Base-by-base conservation (phyloP, 2,329 filamentous ascomycete genomes). In the Talaromyces funiculosus region DNA sequence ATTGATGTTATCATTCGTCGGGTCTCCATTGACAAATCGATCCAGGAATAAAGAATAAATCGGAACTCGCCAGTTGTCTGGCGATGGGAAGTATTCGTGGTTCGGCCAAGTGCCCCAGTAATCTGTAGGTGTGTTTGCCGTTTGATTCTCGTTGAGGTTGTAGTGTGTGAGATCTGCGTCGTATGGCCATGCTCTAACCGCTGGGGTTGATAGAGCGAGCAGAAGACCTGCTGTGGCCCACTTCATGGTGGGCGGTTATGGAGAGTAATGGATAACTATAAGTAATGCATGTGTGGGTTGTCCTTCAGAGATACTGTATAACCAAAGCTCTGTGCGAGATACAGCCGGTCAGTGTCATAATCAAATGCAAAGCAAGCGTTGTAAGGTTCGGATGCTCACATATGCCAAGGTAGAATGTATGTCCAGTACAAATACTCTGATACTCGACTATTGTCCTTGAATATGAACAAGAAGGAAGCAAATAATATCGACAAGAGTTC, bases 31-130 rank as follows among this genome's bases (percentile, higher is more conserved):
- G 43, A 86, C 84, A 66, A 83, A 88, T 62, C 84, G 77, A 69
- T 88, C 85, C 10, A 86, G 72, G 67, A 86, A 86, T 49, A 88
- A 73, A 8, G 84, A 86, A 69, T 88, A 88, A 67, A 87, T 83
- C 0, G 86, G 86, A 63, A 88, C 81, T 26, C 86, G 79, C 86
- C 86, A 88, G 65, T 84, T 87, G 0, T 75, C 69, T 1, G 86
- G 85, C 20, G 84, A 87, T 0, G 76, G 72, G 18, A 73, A 69
- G 64, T 83, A 87, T 4, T 68, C 72, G 67, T 84, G 82, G 63
- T 79, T 73, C n/a, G 72, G 73, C 81, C 83, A 81, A 74, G 79
- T 72, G 62, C 84, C 81, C 68, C 74, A 81, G 69, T 88, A 88
- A 47, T 88, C 78, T 38, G 82, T 72, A 2, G 85, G 83, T 55